These are phyloP conservation scores for Eucalyptus leucophloia DNA, from an alignment of 345 rosid species.

Conservation along the genomic window DNA sequence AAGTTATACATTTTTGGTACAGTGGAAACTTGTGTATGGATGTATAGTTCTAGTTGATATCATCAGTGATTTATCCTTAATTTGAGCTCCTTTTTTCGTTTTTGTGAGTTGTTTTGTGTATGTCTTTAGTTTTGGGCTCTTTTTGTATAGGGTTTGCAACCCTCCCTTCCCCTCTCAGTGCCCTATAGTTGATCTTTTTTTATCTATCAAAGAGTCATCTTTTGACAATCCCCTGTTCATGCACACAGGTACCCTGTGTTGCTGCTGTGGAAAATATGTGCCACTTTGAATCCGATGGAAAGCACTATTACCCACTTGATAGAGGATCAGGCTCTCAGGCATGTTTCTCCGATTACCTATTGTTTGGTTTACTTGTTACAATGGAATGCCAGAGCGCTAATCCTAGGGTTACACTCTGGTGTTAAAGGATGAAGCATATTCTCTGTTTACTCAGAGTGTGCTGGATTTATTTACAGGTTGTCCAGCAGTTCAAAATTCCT, in stretches of 20 bases:
- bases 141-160: too few relatives aligned
- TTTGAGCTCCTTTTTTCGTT: not conserved
- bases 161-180: not conserved
- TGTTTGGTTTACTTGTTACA: not conserved
- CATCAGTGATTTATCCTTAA: not conserved
- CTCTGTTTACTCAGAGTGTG: not conserved
- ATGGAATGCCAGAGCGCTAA: not conserved
- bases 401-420: not conserved
- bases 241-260: conserved; percentile 74
- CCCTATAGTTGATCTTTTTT: not conserved
- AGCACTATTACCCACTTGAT: conserved; percentile 88
- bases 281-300: conserved; percentile 93
- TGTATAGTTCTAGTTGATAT: too few relatives aligned
- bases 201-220: too few relatives aligned
- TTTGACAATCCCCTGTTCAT: not conserved
- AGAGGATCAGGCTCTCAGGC: conserved; percentile 97
- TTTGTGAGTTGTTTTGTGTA: not conserved
- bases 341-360: not conserved
- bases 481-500: conserved; percentile 92
- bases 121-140: too few relatives aligned
- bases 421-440: not conserved
- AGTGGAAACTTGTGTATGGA: too few relatives aligned
- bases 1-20: too few relatives aligned
- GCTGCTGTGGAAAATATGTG: conserved; percentile 98
- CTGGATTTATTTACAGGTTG: conserved; percentile 44